A percentile compares a stretch with the other conserved stretches of the same genome.
These are phyloP conservation scores for Globisporangium echinulatum DNA, from an alignment of 352 stramenopile genomes.

Conservation along the genomic window DNA sequence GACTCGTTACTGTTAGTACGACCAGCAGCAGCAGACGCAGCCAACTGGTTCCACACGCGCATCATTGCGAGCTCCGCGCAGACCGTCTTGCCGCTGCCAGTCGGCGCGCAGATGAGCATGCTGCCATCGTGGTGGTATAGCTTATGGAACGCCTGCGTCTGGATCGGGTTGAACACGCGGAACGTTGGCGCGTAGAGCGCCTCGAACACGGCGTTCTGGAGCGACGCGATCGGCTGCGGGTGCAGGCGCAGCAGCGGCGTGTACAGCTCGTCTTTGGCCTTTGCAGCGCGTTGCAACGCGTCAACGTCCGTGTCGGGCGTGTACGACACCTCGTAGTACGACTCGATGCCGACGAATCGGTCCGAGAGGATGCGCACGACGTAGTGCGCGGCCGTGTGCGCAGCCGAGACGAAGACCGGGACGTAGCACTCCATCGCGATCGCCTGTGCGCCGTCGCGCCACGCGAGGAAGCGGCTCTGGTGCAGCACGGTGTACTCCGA, in stretches of 20 bases:
- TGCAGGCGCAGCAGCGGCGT: conserved; percentile 92
- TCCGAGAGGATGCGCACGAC: conserved; percentile 95
- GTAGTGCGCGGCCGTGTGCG: conserved; percentile 85
- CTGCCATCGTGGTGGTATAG: conserved; percentile 96
- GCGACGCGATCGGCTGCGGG: conserved; percentile 90
- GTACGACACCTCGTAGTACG: conserved; percentile 72
- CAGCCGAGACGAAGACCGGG: conserved; percentile 91
- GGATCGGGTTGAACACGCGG: conserved; percentile 90
- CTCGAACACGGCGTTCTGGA: conserved; percentile 91
- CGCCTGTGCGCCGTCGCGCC: conserved; percentile 53
- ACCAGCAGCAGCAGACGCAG: background rate
- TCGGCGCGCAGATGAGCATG: conserved; percentile 95
- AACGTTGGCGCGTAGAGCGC: conserved; percentile 88
- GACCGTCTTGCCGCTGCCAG: conserved; percentile 95
- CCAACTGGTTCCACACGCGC: conserved; percentile 81
- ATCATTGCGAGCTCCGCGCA: conserved; percentile 97
- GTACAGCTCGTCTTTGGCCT: conserved; percentile 69
- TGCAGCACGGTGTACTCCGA: conserved; percentile 88
- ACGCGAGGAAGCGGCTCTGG: conserved; percentile 64
- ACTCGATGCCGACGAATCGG: conserved; percentile 95
- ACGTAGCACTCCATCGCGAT: conserved; percentile 94
- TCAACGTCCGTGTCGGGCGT: conserved; percentile 25
- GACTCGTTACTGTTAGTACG: too few species aligned
- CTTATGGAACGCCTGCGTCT: conserved; percentile 98
- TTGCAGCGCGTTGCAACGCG: conserved; percentile 11